Evolutionary conservation across 2,329 filamentous ascomycete species (phyloP), one percentile per base, ranked within the genome.

Genomic region (Cladophialophora yegresii): DNA sequence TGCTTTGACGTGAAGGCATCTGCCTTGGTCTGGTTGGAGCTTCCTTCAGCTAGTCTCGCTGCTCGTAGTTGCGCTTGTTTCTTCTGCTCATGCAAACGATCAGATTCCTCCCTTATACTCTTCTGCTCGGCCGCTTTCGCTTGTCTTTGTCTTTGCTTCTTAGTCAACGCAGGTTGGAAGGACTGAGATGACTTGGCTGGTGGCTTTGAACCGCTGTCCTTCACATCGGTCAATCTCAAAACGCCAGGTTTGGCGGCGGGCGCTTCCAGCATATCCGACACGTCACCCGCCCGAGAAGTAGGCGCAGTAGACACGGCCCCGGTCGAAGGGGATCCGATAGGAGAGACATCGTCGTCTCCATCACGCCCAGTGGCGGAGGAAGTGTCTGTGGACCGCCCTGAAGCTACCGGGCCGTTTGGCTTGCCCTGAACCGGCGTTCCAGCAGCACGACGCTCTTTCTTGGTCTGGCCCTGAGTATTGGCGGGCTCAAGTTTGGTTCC

Each of bases 61-160:
- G 85, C 84, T 67, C 92, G 89, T 69, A 92, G 87, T 81, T 96
- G 93, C 75, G 89, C 88, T 81, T 97, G 92, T 72, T 91, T 82
- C 66, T 90, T 82, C 43, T 81, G 80, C 80, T 91, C 90, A 73
- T 93, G 89, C 73, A 90, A 84, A 74, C 87, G 85, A 79, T 97
- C 93, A 0, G 89, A 86, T 71, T 90, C 89, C 74, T 93, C 89
- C 32, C 90, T 87, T 63, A 85, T 83, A 32, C 83, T 81, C 82
- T 91, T 95, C 73, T 87, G 87, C 63, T 87, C 89, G 78, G 96
- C 92, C 43, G 85, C 87, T 86, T 96, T 97, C 81, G 89, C 87
- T 71, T 89, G 86, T 80, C 96, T 95, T 81, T 97, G 93, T 65
- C 92, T 88, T 81, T 96, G 91, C 83, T 97, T 97, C 89, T 97